Conservation (phyloP, 225 moss, liverwort and hornwort genomes). For the Climacium dendroides region DNA sequence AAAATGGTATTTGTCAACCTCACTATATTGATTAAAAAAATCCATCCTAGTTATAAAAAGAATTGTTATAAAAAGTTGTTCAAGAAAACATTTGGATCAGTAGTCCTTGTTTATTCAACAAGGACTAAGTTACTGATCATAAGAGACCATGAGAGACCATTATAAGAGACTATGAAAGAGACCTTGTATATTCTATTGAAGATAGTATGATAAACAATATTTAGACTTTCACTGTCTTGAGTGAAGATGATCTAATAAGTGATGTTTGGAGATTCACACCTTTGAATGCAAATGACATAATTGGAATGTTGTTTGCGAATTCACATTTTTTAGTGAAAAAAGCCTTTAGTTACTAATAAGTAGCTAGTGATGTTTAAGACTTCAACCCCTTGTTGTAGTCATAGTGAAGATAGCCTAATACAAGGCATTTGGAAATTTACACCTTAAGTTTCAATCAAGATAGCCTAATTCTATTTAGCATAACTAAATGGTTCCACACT, state of each 20-base stretch:
- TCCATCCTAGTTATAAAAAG: rapidly evolving
- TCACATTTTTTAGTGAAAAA: background rate
- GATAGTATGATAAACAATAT: background rate
- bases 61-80: background rate
- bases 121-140: no score
- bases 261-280: background rate
- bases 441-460: background rate
- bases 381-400: background rate
- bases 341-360: background rate
- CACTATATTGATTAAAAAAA: no score
- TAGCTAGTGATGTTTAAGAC: background rate
- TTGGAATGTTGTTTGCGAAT: rapidly evolving
- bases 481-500: background rate
- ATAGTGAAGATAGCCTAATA: background rate
- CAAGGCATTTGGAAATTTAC: background rate
- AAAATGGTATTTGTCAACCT: background rate
- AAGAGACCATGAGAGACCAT: no score
- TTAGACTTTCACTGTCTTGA: background rate
- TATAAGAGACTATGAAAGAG: no score
- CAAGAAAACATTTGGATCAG: background rate
- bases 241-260: background rate
- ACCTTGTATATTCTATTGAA: background rate
- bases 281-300: background rate
- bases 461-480: background rate
- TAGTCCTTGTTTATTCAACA: no score